These are phyloP conservation scores for Melaleuca quinquenervia DNA, from an alignment of 345 rosid genomes.

Conservation along the genomic window DNA sequence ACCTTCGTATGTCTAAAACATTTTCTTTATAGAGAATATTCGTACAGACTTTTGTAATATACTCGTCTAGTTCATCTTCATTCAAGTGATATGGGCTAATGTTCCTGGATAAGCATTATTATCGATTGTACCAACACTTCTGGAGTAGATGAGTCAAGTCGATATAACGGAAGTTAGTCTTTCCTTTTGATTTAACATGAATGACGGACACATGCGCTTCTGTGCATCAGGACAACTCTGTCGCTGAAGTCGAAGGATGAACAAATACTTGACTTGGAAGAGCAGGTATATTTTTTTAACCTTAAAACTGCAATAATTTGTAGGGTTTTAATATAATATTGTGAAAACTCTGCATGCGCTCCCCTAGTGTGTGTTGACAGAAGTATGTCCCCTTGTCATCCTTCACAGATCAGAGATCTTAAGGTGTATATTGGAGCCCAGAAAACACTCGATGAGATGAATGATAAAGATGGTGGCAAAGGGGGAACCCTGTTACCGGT, in stretches of 20 bases:
- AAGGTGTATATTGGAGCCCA: constrained; percentile 66
- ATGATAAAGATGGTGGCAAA: constrained; percentile 40
- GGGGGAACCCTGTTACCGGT: constrained; percentile 67
- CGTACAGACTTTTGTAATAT: not conserved
- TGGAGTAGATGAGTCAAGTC: not conserved
- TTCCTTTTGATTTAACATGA: not conserved
- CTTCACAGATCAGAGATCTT: constrained; percentile 66
- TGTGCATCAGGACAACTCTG: constrained; percentile 31
- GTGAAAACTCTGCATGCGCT: not conserved
- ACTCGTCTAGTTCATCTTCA: not conserved
- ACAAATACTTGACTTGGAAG: constrained; percentile 61
- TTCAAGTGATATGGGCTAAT: not conserved
- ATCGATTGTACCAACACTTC: not conserved
- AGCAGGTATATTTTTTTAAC: constrained; percentile 40
- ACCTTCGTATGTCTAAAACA: not conserved
- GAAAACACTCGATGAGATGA: constrained; percentile 45
- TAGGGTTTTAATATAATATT: not conserved
- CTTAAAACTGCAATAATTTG: not conserved
- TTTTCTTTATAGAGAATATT: not conserved
- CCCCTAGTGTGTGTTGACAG: not conserved
- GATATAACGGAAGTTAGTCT: not conserved
- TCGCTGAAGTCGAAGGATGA: constrained; percentile 37
- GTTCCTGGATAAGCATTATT: not conserved
- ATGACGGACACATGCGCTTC: not conserved
- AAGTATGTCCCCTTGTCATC: not conserved